Evolutionary conservation across 2,329 filamentous ascomycete species (phyloP).

Genomic region (Nannizziopsis barbatae): DNA sequence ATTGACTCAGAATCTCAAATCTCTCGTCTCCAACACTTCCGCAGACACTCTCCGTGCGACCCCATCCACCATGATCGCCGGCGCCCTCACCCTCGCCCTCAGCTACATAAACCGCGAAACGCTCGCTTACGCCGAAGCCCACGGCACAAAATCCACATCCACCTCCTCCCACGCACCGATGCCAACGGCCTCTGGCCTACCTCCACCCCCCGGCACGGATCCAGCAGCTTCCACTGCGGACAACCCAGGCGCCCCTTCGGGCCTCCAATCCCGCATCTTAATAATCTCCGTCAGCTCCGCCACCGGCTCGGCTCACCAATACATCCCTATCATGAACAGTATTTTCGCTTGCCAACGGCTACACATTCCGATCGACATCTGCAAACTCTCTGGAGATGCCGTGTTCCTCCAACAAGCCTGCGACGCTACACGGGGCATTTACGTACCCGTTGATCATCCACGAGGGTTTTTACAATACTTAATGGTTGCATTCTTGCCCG

Average conservation of each 20-base stretch:
- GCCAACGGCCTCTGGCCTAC: constrained; percentile 15
- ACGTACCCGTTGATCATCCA: constrained; percentile 52
- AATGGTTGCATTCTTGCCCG: constrained; percentile 84
- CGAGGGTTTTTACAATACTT: constrained; percentile 78
- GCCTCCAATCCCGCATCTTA: constrained; percentile 70
- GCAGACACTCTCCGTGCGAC: constrained; percentile 39
- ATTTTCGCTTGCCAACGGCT: constrained; percentile 90
- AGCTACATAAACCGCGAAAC: constrained; percentile 79
- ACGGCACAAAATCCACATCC: constrained; percentile 31
- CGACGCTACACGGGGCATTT: constrained; percentile 59
- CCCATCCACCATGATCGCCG: constrained; percentile 77
- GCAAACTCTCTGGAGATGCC: constrained; percentile 72
- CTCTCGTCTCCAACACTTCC: constrained; percentile 59
- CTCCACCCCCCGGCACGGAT: constrained; percentile 13
- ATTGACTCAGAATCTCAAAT: constrained; percentile 60
- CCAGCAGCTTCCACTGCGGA: constrained; percentile 15
- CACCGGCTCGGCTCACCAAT: constrained; percentile 74
- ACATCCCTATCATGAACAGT: constrained; percentile 97
- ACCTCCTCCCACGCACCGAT: constrained; percentile 31
- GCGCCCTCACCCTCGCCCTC: constrained; percentile 79
- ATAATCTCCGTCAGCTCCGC: constrained; percentile 84
- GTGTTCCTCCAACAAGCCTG: constrained; percentile 90
- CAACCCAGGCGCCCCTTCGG: constrained; percentile 37
- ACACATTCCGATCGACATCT: constrained; percentile 80
- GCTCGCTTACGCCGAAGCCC: constrained; percentile 51